Evolutionary conservation across 1,139 yeast species (phyloP), one percentile per base, ranked within the genome.

Genomic region (Saccharomyces hybrid): DNA sequence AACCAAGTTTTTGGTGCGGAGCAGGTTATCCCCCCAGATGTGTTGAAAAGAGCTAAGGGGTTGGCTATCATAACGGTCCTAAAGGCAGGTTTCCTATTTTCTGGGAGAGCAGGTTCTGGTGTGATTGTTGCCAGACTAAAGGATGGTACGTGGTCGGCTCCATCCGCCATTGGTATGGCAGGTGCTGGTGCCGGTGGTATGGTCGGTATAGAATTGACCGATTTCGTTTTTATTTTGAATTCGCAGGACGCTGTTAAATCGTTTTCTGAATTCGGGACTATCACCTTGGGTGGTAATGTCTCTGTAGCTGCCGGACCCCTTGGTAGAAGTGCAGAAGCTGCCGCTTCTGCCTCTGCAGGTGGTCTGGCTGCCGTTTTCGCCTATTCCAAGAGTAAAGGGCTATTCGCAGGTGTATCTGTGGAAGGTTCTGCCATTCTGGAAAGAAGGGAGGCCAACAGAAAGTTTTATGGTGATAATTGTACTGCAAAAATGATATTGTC

Each of bases 121-220:
- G 89, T 93, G 38, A 87, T 93, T 59, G 95, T 93, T 29, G 97
- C 98, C 5, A 78, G 98, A 59, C 78, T 93, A 53, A 95, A 95
- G 1, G 99, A 93, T 71, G 98, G 98, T 1, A 73, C 84, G 0
- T 93, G 99, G 99, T 89, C 97, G n/a, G 95, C 98, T 0, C 99
- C 99, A 1, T 86, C 96, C 2, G 99, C 97, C 8, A 86, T 93
- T 63, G 85, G 84, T 51, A 88, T 97, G 27, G 98, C 97, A 1
- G 99, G 99, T 64, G 98, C 97, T 2, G 98, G 99, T 66, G 97
- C 95, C 4, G 99, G 99, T 56, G 99, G 99, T 47, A 95, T 90
- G 74, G 82, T 93, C 62, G 99, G 99, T 47, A 95, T 97, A 4
- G 99, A 93, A 70, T 76, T 93, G 65, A 93, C 99, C 1, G 99